Conservation (phyloP, 441 rosid genomes). For the Erysimum pusillum region DNA sequence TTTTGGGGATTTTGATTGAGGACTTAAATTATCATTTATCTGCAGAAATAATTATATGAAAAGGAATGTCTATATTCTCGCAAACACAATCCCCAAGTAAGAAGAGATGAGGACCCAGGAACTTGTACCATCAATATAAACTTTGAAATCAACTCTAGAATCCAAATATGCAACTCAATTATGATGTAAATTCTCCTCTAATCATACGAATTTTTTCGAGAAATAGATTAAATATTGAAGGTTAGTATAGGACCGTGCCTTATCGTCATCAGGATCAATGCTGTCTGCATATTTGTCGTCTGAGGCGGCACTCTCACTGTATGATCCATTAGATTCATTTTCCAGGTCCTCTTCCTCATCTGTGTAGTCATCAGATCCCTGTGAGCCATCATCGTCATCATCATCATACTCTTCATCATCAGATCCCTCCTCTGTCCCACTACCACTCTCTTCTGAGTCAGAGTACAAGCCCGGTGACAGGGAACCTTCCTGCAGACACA, state of each 20-base stretch:
- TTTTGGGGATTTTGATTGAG: conserved; percentile 54
- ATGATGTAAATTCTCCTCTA: conserved; percentile 1
- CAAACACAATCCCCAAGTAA: conserved; percentile 17
- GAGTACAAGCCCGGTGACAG: conserved; percentile 82
- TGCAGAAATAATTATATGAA: conserved; percentile 48
- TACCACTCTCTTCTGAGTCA: conserved; percentile 82
- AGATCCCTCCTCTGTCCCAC: conserved; percentile 83
- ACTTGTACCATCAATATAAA: conserved; percentile 14
- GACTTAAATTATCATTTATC: conserved; percentile 54
- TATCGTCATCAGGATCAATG: conserved; percentile 46
- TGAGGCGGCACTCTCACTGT: conserved; percentile 57
- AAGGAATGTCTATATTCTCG: not conserved
- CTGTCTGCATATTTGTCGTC: conserved; percentile 48
- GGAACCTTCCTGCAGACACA: conserved; percentile 75
- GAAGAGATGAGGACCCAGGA: conserved; percentile 12
- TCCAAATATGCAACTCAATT: not conserved
- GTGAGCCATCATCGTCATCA: conserved; percentile 74
- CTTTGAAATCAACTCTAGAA: conserved; percentile 6
- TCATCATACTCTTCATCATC: conserved; percentile 90
- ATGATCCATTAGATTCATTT: conserved; percentile 59
- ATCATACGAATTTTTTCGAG: not conserved
- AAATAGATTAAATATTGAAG: conserved; percentile 16
- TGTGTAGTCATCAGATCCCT: conserved; percentile 55
- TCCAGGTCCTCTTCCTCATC: conserved; percentile 64
- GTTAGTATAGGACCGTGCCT: conserved; percentile 55